Evolutionary conservation across 805 yeast genomes (phyloP).

Genomic region (Zygotorulaspora sp.): DNA sequence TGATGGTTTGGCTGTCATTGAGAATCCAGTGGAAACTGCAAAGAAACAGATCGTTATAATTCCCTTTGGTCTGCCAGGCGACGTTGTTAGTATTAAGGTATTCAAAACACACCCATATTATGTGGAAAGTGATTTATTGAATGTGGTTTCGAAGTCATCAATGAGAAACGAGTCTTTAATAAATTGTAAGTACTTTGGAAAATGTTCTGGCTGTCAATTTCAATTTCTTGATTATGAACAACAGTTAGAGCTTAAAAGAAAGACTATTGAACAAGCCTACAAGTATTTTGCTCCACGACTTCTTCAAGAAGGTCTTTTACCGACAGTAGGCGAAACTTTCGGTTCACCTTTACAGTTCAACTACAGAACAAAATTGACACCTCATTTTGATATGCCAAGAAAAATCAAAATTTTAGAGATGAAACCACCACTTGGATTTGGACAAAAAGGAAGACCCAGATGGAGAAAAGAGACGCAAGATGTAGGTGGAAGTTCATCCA

Average conservation of each 20-base stretch:
- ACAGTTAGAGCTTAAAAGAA: conserved; percentile 67
- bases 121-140: conserved; percentile 69
- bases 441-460: conserved; percentile 71
- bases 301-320: conserved; percentile 43
- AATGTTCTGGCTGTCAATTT: conserved; percentile 92
- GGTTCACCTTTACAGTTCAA: conserved; percentile 71
- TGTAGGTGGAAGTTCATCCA: conserved; percentile 56
- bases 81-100: conserved; percentile 60
- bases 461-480: conserved; percentile 49
- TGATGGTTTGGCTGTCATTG: conserved; percentile 73
- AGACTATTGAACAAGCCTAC: conserved; percentile 78
- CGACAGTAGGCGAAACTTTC: conserved; percentile 58
- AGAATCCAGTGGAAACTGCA: conserved; percentile 48
- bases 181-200: conserved; percentile 75
- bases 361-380: conserved; percentile 91
- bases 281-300: conserved; percentile 65
- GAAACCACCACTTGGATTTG: conserved; percentile 82
- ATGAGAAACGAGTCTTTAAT: conserved; percentile 55
- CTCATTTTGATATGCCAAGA: conserved; percentile 84
- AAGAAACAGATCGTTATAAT: conserved; percentile 62
- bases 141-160: conserved; percentile 43
- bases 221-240: conserved; percentile 70
- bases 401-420: conserved; percentile 37
- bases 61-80: conserved; percentile 90
- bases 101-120: conserved; percentile 73